Conservation (phyloP, 1,284 basidiomycete genomes). For the Pseudozyma thailandica region DNA sequence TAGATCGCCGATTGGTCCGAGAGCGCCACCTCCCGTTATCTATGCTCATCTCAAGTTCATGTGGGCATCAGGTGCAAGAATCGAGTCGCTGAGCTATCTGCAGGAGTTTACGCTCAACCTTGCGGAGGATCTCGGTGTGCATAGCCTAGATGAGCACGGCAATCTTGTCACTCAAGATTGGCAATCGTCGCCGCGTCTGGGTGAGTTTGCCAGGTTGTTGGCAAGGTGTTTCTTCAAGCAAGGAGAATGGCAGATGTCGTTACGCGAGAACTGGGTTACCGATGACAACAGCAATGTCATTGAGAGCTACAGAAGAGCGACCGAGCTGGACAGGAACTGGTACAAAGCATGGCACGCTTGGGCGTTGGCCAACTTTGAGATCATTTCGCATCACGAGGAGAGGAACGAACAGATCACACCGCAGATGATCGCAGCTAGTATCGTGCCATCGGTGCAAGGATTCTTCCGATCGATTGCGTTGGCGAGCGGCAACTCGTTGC, state of each 20-base stretch:
- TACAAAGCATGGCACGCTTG: constrained; percentile 99
- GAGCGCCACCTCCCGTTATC: constrained; percentile 88
- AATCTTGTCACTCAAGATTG: constrained; percentile 59
- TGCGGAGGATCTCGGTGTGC: constrained; percentile 79
- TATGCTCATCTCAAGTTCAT: constrained; percentile 97
- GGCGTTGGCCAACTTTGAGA: constrained; percentile 96
- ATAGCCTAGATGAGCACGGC: constrained; percentile 60
- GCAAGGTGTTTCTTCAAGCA: constrained; percentile 97
- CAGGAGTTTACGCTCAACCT: constrained; percentile 80
- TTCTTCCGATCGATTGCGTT: constrained; percentile 93
- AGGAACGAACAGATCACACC: constrained; percentile 77
- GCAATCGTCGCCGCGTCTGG: constrained; percentile 61
- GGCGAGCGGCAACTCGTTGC: constrained; percentile 86
- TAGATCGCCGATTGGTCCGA: constrained; percentile 55
- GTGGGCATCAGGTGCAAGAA: constrained; percentile 86
- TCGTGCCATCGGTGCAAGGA: constrained; percentile 93
- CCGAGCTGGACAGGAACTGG: constrained; percentile 91
- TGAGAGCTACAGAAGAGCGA: constrained; percentile 84
- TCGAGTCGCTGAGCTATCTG: constrained; percentile 85
- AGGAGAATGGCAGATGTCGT: constrained; percentile 88
- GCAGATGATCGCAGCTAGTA: constrained; percentile 81
- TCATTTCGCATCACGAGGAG: constrained; percentile 73
- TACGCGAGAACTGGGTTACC: constrained; percentile 79
- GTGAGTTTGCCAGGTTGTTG: constrained; percentile 86
- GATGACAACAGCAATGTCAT: constrained; percentile 67